Conservation (phyloP, 257 asterid species). For the Capsicum rhomboideum region DNA sequence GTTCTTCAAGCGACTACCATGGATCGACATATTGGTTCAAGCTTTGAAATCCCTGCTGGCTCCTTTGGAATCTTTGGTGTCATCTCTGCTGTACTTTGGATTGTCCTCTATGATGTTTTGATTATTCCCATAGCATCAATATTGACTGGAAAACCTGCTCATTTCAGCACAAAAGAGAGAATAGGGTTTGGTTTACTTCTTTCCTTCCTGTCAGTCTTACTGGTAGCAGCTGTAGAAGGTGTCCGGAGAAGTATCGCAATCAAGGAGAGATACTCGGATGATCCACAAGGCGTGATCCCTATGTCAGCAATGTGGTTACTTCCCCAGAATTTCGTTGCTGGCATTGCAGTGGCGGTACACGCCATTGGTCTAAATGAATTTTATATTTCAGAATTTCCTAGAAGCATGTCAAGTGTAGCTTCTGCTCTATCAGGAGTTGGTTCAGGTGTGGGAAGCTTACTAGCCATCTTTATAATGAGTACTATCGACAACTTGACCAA, state of each 20-base stretch:
- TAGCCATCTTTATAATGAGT: constrained; percentile 46
- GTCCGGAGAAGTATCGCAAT: constrained; percentile 21
- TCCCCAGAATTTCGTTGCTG: constrained; percentile 46
- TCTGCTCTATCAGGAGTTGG: constrained; percentile 32
- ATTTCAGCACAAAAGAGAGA: constrained; percentile 25
- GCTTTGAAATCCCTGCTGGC: constrained; percentile 57
- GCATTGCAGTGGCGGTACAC: constrained; percentile 47
- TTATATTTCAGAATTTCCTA: constrained; percentile 55
- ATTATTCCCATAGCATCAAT: constrained; percentile 51
- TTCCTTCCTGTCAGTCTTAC: constrained; percentile 37
- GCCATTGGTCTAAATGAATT: constrained; percentile 53
- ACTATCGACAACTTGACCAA: constrained; percentile 21
- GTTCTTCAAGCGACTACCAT: constrained; percentile 53
- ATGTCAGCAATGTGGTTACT: constrained; percentile 70
- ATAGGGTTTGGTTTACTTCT: constrained; percentile 58
- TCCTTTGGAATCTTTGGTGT: constrained; percentile 37
- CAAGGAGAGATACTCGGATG: constrained; percentile 9
- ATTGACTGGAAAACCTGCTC: constrained; percentile 26
- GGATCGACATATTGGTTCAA: constrained; percentile 37
- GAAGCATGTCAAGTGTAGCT: constrained; percentile 66
- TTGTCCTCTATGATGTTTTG: constrained; percentile 38
- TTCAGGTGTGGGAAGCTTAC: constrained; percentile 27
- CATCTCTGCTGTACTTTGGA: constrained; percentile 38
- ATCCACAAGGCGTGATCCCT: background rate
- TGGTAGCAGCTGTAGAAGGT: constrained; percentile 38